Evolutionary conservation across 2,329 filamentous ascomycete genomes (phyloP), one percentile per base, ranked within the genome.

Genomic region (Didymella glomerata): DNA sequence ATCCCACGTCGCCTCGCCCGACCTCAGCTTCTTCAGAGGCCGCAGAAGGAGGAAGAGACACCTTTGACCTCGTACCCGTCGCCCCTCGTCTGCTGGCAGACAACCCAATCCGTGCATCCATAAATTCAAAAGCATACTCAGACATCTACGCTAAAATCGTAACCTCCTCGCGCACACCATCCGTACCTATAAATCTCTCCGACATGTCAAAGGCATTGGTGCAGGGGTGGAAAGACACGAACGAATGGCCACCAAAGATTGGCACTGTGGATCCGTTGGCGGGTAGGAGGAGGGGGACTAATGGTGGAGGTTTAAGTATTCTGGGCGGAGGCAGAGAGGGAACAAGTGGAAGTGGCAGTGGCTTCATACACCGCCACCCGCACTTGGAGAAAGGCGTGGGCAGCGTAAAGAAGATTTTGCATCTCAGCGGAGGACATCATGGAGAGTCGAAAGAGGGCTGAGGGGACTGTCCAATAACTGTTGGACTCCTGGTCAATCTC

Each of bases 81-180:
- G 86, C 89, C 0, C 84, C 86, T 6, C 90, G 91, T 0, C 82
- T 97, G 5, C 90, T 92, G 6, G 80, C 86, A 1, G 83, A 85
- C 46, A 93, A 96, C 71, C 85, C 89, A 0, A 88, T 97, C 76
- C 90, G 93, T 55, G 85, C 88, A 28, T 89, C 88, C 30, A 95
- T 97, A 68, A 88, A 83, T 0, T 87, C 91, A 0, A 79, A 84
- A 16, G 85, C 90, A 54, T 96, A 97, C 76, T 81, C 88, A 0
- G 90, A 90, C 46, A 91, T 98, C 56, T 97, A 96, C 81, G 90
- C 90, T 73, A 97, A 97, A 78, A 90, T 97, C 49, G 88, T 97
- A 41, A 76, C 93, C 0, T 89, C 94, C 70, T 86, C 84, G 36
- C 85, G 95, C 64, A 91, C 92, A 2, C 94, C 94, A 0, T 89